phyloP scores from a whole-genome alignment of 2,329 filamentous ascomycete genomes.

The Calonectria pteridis region DNA sequence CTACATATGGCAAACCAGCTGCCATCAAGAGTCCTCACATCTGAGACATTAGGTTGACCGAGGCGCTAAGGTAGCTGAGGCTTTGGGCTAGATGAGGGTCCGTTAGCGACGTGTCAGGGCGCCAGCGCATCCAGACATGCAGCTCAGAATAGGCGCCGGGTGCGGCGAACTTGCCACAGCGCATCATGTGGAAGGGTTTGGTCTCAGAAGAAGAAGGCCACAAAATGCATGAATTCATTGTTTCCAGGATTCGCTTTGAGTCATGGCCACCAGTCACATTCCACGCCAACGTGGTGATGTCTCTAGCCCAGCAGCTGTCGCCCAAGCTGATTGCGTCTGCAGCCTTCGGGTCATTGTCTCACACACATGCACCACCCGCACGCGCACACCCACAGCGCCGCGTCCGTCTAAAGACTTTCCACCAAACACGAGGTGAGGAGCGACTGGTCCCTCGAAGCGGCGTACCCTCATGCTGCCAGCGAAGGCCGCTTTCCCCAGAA shows the following conservation, averaged over 20 bases:
- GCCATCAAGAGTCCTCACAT: conserved; percentile 34
- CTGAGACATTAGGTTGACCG: conserved; percentile 40
- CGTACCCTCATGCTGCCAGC: conserved; percentile 12
- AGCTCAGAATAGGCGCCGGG: conserved; percentile 39
- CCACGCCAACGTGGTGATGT: conserved; percentile 37
- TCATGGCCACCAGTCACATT: conserved; percentile 45
- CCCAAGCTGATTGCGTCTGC: conserved; percentile 43
- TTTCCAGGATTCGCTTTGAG: conserved; percentile 38
- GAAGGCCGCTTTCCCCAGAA: conserved; percentile 43
- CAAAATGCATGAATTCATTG: conserved; percentile 32
- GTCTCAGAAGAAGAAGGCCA: conserved; percentile 4
- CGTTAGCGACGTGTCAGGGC: conserved; percentile 27
- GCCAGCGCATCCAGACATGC: conserved; percentile 43
- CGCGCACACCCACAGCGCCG: conserved; percentile 39
- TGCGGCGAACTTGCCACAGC: conserved; percentile 37
- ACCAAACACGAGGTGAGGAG: conserved; percentile 13
- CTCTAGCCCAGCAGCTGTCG: conserved; percentile 35
- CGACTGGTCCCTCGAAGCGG: conserved; percentile 32
- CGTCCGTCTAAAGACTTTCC: conserved; percentile 36
- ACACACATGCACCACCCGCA: conserved; percentile 27
- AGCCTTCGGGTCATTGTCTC: conserved; percentile 35
- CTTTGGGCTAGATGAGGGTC: conserved; percentile 32
- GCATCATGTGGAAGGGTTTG: conserved; percentile 41
- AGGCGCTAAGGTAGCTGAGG: conserved; percentile 35
- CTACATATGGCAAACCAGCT: background rate